Evolutionary conservation across 129 eudicot species (phyloP), one percentile per base, ranked within the genome.

Genomic region (Erigeron canadensis): DNA sequence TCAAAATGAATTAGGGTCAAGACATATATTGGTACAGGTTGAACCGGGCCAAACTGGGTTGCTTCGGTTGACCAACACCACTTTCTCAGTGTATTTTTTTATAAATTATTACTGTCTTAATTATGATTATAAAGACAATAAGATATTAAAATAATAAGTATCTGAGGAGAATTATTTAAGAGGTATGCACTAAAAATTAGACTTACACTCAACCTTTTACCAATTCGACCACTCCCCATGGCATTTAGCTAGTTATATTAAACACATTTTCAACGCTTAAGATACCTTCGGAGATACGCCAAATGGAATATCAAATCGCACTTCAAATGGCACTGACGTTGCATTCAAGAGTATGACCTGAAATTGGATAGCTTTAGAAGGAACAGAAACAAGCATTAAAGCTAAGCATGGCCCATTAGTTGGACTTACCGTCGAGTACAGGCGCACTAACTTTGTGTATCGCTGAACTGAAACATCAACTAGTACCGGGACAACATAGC

Each of bases 301-400:
- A 81, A 95, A 88, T n/a, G 99, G 99, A 76, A 95, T 95, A 80
- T 95, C 99, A 60, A 95, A 95, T 17, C 99, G 85, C 63, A 95
- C 86, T 84, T 95, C 99, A 84, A 95, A 88, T 17, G 96, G 92
- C 45, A 84, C 70, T 50, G 97, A 86, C 48, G 99, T 84, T 71
- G 88, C 81, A 83, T 95, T 95, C 21, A 74, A 34, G 53, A 95
- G 82, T 34, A 95, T 84, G 59, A 95, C 99, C 99, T 95, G 96
- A 58, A 67, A 82, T 42, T 10, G 1, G 22, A 71, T 21, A 47
- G 5, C 64, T 12, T 43, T 54, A 70, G 58, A 43, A 19, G 40
- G 70, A n/a, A 47, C 16, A 67, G 16, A 63, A 50, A 71, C 11
- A 46, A 55, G 69, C 38, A 28, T 65, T 56, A 10, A 69, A 38